A percentile compares a stretch with the other conserved stretches of the same genome.
phyloP scores from a whole-genome alignment of 306 rosid genomes.

The Hippophae gyantsensis region DNA sequence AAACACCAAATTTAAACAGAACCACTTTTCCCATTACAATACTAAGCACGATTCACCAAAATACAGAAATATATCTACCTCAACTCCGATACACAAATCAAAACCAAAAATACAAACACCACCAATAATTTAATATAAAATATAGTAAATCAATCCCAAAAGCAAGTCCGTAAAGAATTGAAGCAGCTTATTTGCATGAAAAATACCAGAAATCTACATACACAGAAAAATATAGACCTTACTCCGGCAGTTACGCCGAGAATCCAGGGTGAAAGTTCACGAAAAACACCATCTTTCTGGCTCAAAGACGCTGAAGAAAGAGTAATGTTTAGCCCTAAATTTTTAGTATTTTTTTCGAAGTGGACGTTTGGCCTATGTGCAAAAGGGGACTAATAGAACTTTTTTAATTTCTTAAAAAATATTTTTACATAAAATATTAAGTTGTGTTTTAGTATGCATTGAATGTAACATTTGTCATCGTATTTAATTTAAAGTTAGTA shows the following conservation, averaged over 20 bases:
- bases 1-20: slow-evolving; percentile 18
- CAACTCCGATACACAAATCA: slow-evolving; percentile 15
- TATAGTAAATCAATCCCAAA: slow-evolving; percentile 3
- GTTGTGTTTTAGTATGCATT: not conserved
- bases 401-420: not conserved
- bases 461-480: too few species aligned
- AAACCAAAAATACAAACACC: slow-evolving; percentile 3
- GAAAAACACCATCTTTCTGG: slow-evolving; percentile 11
- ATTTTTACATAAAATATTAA: not conserved
- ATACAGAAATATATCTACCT: not conserved
- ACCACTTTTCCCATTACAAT: not conserved
- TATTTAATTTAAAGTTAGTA: too few species aligned
- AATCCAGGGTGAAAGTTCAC: slow-evolving; percentile 21
- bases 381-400: not conserved
- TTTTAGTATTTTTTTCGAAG: too few species aligned
- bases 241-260: slow-evolving; percentile 21
- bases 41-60: slow-evolving; percentile 2
- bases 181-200: slow-evolving; percentile 30
- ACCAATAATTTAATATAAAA: slow-evolving; percentile 7
- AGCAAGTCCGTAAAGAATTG: slow-evolving; percentile 5
- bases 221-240: slow-evolving; percentile 23
- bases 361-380: too few species aligned
- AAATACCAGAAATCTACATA: slow-evolving; percentile 5
- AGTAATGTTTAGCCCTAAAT: not conserved
- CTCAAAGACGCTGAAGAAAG: not conserved